These are phyloP conservation scores for Paramyrothecium sp. DNA, from an alignment of 2,329 filamentous ascomycete species.

Conservation along the genomic window DNA sequence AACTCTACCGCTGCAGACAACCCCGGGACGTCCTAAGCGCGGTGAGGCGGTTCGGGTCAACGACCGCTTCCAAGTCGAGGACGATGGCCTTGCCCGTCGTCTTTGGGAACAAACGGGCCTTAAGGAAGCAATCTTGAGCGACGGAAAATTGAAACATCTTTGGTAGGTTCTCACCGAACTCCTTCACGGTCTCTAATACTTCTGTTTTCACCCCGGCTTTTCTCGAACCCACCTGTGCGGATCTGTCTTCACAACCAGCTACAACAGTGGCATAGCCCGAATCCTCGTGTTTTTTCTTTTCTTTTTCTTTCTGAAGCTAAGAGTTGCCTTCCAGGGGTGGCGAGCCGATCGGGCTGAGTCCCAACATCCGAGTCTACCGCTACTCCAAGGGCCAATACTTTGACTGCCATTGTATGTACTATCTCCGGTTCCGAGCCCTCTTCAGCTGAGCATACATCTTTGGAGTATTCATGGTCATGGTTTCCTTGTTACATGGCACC, in stretches of 20 bases:
- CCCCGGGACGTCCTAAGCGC: slow-evolving; percentile 73
- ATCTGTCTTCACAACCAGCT: background rate
- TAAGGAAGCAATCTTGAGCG: slow-evolving; percentile 53
- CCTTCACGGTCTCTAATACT: background rate
- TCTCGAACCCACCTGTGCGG: too few relatives aligned
- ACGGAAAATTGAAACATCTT: slow-evolving; percentile 32
- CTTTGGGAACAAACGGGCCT: slow-evolving; percentile 79
- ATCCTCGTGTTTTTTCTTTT: background rate
- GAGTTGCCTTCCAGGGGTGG: slow-evolving; percentile 66
- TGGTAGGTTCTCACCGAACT: slow-evolving; percentile 38
- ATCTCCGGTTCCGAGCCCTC: background rate
- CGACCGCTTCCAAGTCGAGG: slow-evolving; percentile 82
- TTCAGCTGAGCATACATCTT: background rate
- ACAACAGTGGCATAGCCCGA: background rate
- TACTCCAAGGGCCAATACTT: slow-evolving; percentile 88
- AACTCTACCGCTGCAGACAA: slow-evolving; percentile 71
- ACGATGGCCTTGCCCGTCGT: slow-evolving; percentile 68
- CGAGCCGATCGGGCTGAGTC: slow-evolving; percentile 77
- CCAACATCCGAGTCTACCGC: slow-evolving; percentile 86
- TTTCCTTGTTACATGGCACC: background rate
- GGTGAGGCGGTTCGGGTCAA: slow-evolving; percentile 84
- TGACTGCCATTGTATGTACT: slow-evolving; percentile 77
- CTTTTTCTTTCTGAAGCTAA: too few relatives aligned
- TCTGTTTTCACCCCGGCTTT: too few relatives aligned
- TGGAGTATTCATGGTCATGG: background rate